These are phyloP conservation scores for Candida stauntonica DNA, from an alignment of 805 yeast species.

Conservation along the genomic window DNA sequence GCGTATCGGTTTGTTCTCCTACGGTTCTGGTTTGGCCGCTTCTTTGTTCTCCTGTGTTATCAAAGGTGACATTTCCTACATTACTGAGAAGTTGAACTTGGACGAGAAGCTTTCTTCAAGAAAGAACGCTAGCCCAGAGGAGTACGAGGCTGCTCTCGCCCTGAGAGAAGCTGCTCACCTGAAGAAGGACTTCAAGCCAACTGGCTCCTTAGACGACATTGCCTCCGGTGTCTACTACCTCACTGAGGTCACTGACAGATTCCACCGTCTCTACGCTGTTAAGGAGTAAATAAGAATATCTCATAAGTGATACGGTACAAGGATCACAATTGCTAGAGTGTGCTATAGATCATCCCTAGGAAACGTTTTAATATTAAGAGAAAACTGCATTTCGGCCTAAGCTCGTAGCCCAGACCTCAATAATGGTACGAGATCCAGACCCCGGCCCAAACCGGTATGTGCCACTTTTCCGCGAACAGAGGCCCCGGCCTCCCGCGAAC, in stretches of 20 bases:
- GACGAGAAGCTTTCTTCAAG: constrained; percentile 65
- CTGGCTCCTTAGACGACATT: constrained; percentile 71
- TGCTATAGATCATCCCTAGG: too few relatives aligned
- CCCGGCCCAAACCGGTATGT: too few relatives aligned
- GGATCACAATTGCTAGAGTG: neutral
- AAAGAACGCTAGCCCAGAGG: constrained; percentile 62
- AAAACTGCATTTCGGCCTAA: too few relatives aligned
- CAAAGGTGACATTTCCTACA: constrained; percentile 71
- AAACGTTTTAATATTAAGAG: too few relatives aligned
- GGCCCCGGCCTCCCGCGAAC: too few relatives aligned
- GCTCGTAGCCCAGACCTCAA: too few relatives aligned
- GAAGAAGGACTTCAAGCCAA: constrained; percentile 73
- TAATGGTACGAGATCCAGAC: too few relatives aligned
- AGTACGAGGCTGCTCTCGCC: constrained; percentile 75
- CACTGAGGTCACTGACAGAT: constrained; percentile 79
- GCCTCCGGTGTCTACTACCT: constrained; percentile 79
- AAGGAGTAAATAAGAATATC: constrained; percentile 42
- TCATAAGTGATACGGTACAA: neutral
- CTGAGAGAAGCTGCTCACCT: constrained; percentile 89
- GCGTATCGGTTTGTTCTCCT: constrained; percentile 90
- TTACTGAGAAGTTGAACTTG: constrained; percentile 62
- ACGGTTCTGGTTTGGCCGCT: constrained; percentile 97
- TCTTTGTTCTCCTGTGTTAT: constrained; percentile 78
- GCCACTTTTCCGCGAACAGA: too few relatives aligned
- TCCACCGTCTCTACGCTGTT: constrained; percentile 73